phyloP scores from a whole-genome alignment of 768 basidiomycete species.

The Fibroporia radiculosa region DNA sequence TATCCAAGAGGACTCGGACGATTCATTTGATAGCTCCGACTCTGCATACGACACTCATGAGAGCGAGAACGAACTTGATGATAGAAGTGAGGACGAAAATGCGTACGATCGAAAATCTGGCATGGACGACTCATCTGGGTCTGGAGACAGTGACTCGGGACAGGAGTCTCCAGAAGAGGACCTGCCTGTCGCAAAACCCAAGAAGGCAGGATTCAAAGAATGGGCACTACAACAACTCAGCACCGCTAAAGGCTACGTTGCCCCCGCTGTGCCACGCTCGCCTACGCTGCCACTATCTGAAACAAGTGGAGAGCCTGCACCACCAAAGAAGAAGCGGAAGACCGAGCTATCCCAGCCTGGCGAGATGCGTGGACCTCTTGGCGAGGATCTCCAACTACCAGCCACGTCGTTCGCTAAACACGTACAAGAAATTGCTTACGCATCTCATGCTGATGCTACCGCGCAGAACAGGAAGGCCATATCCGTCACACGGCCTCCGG shows the following conservation, averaged over 20 bases:
- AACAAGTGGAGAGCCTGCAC: constrained; percentile 1
- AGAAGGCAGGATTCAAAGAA: constrained; percentile 64
- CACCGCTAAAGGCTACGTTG: constrained; percentile 34
- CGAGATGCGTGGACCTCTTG: constrained; percentile 73
- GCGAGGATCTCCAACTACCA: constrained; percentile 62
- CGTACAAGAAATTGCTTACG: constrained; percentile 21
- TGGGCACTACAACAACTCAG: constrained; percentile 84
- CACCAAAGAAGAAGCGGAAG: constrained; percentile 43
- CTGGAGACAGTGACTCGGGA: constrained; percentile 3
- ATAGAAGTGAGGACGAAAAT: constrained; percentile 13
- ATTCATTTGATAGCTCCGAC: constrained; percentile 74
- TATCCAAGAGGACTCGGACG: constrained; percentile 34
- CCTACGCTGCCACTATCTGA: neutral
- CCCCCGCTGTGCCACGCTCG: constrained; percentile 12
- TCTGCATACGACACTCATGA: constrained; percentile 47
- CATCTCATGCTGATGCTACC: neutral
- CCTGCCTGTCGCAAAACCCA: constrained; percentile 26
- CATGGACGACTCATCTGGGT: constrained; percentile 9
- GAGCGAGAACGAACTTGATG: constrained; percentile 17
- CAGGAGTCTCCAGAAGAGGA: constrained; percentile 17
- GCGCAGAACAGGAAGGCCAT: constrained; percentile 31
- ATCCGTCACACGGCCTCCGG: constrained; percentile 52
- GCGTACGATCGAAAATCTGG: constrained; percentile 12
- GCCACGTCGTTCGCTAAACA: constrained; percentile 55
- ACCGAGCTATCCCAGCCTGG: constrained; percentile 21